Conservation (phyloP, 2,329 filamentous ascomycete species). For the Stenocarpella maydis region DNA sequence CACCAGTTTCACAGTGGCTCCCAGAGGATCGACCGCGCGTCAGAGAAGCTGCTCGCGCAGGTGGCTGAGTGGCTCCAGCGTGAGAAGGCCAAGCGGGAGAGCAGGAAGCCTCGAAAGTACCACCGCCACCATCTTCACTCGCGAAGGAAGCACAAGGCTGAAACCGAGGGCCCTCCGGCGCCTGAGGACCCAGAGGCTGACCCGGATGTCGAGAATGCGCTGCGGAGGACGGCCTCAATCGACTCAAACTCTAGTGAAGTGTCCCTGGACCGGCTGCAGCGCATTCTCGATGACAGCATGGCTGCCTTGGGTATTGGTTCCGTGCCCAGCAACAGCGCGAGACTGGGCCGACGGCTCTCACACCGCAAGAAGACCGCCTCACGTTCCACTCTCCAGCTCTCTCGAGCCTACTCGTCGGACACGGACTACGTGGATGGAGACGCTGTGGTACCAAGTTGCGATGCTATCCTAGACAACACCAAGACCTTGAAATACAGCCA, state of each 20-base stretch:
- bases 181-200: constrained; percentile 21
- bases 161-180: constrained; percentile 42
- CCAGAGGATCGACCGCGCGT: constrained; percentile 45
- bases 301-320: constrained; percentile 58
- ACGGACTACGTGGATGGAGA: constrained; percentile 88
- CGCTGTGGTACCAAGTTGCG: constrained; percentile 81
- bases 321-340: constrained; percentile 54
- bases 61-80: constrained; percentile 85
- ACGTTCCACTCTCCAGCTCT: constrained; percentile 49
- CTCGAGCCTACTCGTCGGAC: constrained; percentile 73
- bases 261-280: constrained; percentile 82
- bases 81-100: constrained; percentile 74
- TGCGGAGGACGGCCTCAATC: constrained; percentile 60
- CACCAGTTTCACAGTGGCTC: constrained; percentile 41
- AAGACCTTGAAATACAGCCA: constrained; percentile 81
- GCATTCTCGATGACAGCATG: constrained; percentile 77
- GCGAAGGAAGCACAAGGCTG: constrained; percentile 52
- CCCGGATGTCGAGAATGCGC: constrained; percentile 36
- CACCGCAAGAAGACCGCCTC: constrained; percentile 50
- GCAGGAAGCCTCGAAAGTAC: constrained; percentile 59
- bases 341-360: constrained; percentile 52
- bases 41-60: constrained; percentile 72
- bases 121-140: constrained; percentile 40
- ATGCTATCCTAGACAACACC: constrained; percentile 86
- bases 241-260: constrained; percentile 73